Conservation (phyloP, 2,329 filamentous ascomycete genomes). For the Xylaria sp. region DNA sequence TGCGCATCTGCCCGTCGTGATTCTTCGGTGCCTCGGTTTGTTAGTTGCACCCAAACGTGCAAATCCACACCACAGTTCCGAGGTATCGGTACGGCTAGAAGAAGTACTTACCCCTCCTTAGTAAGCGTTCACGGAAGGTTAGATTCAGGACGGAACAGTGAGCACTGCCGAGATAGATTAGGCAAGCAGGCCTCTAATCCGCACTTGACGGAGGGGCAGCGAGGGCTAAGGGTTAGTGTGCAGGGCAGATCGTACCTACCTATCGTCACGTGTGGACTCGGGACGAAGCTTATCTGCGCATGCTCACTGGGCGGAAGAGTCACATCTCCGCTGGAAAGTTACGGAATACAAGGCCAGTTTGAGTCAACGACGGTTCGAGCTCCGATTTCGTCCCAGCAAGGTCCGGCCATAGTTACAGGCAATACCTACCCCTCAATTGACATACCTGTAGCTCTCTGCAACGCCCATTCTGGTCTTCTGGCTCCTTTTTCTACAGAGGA, state of each 20-base stretch:
- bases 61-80: not conserved
- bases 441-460: constrained; percentile 5
- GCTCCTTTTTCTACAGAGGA: not conserved
- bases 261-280: not conserved
- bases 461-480: not conserved
- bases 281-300: not conserved
- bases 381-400: constrained; percentile 9
- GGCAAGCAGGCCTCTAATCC: not conserved
- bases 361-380: constrained; percentile 2
- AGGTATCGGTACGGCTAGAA: not conserved
- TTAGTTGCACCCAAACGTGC: no score
- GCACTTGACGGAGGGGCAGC: not conserved
- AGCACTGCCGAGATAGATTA: not conserved
- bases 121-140: not conserved
- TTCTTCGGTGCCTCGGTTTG: no score
- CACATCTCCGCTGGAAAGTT: not conserved
- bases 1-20: no score
- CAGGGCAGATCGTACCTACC: not conserved
- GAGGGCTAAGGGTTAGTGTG: not conserved
- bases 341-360: not conserved
- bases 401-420: not conserved
- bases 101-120: not conserved
- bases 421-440: constrained; percentile 13
- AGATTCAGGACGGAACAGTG: not conserved
- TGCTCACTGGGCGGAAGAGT: not conserved